These are phyloP conservation scores for Mycena haematopus DNA, from an alignment of 768 basidiomycete species.

Conservation along the genomic window DNA sequence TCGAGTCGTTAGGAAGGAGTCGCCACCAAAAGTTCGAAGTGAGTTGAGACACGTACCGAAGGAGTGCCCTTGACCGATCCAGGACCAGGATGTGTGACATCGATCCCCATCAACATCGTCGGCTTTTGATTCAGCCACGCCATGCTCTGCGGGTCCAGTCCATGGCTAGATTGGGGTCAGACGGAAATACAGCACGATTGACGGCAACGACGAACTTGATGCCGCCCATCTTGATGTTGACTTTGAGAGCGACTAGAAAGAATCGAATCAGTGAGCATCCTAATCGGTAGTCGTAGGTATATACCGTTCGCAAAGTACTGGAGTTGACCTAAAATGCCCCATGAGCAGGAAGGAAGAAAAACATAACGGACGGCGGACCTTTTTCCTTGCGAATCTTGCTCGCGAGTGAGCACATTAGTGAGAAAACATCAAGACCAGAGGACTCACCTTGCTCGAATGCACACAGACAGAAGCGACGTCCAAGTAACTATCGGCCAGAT, in stretches of 20 bases:
- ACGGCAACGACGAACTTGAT: conserved; percentile 58
- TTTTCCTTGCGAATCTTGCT: conserved; percentile 73
- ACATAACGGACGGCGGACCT: conserved; percentile 43
- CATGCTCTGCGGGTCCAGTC: conserved; percentile 57
- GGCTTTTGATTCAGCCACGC: conserved; percentile 61
- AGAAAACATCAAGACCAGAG: no score
- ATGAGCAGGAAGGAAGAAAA: conserved; percentile 28
- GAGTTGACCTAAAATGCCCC: conserved; percentile 56
- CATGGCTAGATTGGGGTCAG: conserved; percentile 42
- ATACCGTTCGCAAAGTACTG: conserved; percentile 73
- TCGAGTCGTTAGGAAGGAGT: neutral
- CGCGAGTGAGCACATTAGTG: no score
- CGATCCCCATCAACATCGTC: conserved; percentile 87
- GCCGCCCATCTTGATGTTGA: conserved; percentile 86
- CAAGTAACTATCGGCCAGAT: conserved; percentile 67
- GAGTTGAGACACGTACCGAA: conserved; percentile 25
- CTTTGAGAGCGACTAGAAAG: conserved; percentile 66
- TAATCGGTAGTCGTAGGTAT: neutral
- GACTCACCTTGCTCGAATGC: conserved; percentile 74
- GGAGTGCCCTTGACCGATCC: conserved; percentile 74
- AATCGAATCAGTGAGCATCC: neutral
- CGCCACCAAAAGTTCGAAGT: neutral
- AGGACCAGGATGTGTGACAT: conserved; percentile 82
- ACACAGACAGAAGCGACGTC: conserved; percentile 82
- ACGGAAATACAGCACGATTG: neutral